Base-by-base conservation (phyloP, 2,329 filamentous ascomycete species). In the Fusarium sterilihyphosum region DNA sequence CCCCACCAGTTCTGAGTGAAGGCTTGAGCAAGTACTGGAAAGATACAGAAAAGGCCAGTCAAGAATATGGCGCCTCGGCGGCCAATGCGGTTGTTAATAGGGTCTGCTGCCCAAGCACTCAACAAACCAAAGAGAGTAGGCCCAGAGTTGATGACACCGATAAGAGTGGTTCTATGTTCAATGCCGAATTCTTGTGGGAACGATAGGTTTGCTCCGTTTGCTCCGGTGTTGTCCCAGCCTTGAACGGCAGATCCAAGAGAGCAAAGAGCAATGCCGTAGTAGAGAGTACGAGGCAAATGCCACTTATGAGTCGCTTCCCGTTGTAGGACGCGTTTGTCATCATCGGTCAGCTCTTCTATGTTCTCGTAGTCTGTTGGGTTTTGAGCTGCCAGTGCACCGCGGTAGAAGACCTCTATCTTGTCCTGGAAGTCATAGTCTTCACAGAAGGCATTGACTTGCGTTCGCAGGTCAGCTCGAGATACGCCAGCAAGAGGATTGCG, bases 131-230 rank as follows among this genome's bases (percentile, higher is more conserved):
- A 78, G 4, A 77, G 62, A 3, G 75, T 74, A 7, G 76, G 75
- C 8, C 56, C 77, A 1, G 85, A 78, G 66, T 92, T 92, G 60
- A 92, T 84, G 10, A 90, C 79, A 29, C 90, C 90, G 22, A 91
- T 84, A 26, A 91, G 82, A 86, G 88, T 91, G 18, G 83, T 82
- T 66, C 73, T 77, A 31, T 80, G 53, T 35, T 77, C 69, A 17
- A 84, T 83, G 16, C 81, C 82, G 26, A 84, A 82, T 53, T 79
- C 81, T 20, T 73, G 61, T 0, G 83, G 82, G 52, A 83, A 84
- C 1, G 81, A 82, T 12, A 85, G 75, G 58, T 85, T 84, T 29
- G 83, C 83, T 1, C 82, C 83, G 24, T 83, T 83, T 6, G 81
- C 79, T 10, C 84, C 83, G 9, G 83, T 85, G 59, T 85, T 84